A percentile compares a stretch with the other conserved stretches of the same genome.
These are phyloP conservation scores for Penicillium hordei DNA, from an alignment of 2,329 filamentous ascomycete species.

Conservation along the genomic window DNA sequence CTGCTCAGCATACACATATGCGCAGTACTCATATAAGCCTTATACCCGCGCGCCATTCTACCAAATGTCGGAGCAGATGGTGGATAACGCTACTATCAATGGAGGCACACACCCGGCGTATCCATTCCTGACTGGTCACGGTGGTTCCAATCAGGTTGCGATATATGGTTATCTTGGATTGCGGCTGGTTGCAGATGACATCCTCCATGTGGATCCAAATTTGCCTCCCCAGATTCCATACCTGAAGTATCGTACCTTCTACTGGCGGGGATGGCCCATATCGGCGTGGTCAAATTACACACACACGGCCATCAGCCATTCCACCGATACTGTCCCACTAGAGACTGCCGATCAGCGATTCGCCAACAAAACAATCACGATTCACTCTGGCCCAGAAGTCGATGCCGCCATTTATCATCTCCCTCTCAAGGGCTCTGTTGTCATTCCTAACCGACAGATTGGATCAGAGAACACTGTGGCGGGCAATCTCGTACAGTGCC, in stretches of 20 bases:
- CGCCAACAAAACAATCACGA: constrained; percentile 55
- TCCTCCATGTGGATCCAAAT: constrained; percentile 63
- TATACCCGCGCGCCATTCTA: constrained; percentile 68
- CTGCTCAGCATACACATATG: constrained; percentile 68
- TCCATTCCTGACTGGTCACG: constrained; percentile 70
- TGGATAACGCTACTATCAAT: constrained; percentile 60
- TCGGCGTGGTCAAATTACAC: constrained; percentile 62
- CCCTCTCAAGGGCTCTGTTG: constrained; percentile 51
- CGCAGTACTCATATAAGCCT: constrained; percentile 61
- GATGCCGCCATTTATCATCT: constrained; percentile 50
- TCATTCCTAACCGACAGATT: constrained; percentile 59
- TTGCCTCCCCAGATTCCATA: constrained; percentile 65
- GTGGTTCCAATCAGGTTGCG: constrained; percentile 66
- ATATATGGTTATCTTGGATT: constrained; percentile 68
- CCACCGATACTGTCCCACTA: constrained; percentile 45
- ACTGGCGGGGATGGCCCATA: constrained; percentile 66
- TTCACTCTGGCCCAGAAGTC: constrained; percentile 54
- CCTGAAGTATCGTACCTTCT: constrained; percentile 62
- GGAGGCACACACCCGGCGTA: constrained; percentile 68
- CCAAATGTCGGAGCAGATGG: constrained; percentile 68
- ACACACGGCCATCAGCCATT: constrained; percentile 62
- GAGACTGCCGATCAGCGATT: constrained; percentile 57
- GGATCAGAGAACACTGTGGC: constrained; percentile 54
- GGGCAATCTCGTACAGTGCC: constrained; percentile 66
- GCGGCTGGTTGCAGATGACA: constrained; percentile 57